Evolutionary conservation across 2,329 filamentous ascomycete species (phyloP).

Genomic region (Paraphaeosphaeria minitans): DNA sequence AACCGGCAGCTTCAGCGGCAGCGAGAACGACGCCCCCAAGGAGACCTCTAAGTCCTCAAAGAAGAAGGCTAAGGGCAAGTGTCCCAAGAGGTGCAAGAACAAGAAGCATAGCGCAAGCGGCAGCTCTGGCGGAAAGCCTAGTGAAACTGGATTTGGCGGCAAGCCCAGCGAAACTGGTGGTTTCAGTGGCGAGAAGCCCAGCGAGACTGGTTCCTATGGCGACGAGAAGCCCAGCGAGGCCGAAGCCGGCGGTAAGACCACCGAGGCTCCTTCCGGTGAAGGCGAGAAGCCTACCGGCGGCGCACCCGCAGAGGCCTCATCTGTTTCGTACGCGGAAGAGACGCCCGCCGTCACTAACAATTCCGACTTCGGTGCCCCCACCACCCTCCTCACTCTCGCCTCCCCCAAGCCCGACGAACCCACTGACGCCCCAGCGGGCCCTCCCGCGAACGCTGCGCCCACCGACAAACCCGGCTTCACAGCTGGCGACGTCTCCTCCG

Average conservation of each 20-base stretch:
- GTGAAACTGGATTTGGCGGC: not conserved
- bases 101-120: not conserved
- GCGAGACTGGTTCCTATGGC: not conserved
- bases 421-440: not conserved
- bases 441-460: not conserved
- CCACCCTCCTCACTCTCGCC: not conserved
- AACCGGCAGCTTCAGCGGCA: not conserved
- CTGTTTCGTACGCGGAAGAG: not conserved
- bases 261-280: too few relatives aligned
- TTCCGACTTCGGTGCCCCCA: not conserved
- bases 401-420: not conserved
- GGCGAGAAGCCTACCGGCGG: not conserved
- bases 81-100: constrained; percentile 12
- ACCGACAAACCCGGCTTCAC: not conserved
- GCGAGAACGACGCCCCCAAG: constrained; percentile 9
- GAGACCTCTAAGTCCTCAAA: not conserved
- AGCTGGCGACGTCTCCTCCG: not conserved
- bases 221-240: not conserved
- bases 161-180: not conserved
- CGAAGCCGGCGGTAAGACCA: not conserved
- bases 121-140: not conserved
- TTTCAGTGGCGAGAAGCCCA: not conserved
- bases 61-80: constrained; percentile 17
- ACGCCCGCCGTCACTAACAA: not conserved
- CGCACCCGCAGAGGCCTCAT: not conserved